These are phyloP conservation scores for Trichocladium uniseriatum DNA, from an alignment of 495 filamentous ascomycete species.

Conservation along the genomic window DNA sequence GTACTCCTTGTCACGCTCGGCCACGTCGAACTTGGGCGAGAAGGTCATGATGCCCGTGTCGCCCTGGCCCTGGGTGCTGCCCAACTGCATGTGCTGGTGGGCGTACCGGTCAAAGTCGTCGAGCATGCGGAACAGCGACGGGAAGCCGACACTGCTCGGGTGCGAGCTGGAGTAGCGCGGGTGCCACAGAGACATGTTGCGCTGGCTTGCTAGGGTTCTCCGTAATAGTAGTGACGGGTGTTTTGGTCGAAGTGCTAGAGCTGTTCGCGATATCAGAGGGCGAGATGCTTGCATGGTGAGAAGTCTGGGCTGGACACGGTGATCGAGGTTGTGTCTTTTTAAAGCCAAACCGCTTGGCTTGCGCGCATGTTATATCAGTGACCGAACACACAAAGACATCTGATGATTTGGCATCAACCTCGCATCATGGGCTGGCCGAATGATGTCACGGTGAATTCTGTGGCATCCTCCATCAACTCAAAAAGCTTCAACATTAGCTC, in stretches of 20 bases:
- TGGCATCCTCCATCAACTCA: too few relatives aligned
- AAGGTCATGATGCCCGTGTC: conserved; percentile 6
- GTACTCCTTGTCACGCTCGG: conserved; percentile 58
- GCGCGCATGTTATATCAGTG: too few relatives aligned
- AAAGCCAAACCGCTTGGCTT: too few relatives aligned
- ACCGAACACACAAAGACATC: too few relatives aligned
- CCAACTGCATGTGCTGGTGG: conserved; percentile 11
- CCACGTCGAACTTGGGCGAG: conserved; percentile 61
- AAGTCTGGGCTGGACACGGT: background rate
- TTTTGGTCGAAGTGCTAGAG: background rate
- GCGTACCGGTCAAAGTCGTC: conserved; percentile 64
- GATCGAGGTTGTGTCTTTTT: too few relatives aligned
- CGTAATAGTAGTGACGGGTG: background rate
- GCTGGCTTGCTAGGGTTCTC: background rate
- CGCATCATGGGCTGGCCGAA: too few relatives aligned
- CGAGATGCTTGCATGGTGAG: conserved; percentile 1
- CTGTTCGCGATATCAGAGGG: background rate
- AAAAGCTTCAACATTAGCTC: too few relatives aligned
- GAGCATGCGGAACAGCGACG: conserved; percentile 65
- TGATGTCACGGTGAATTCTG: too few relatives aligned
- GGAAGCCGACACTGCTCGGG: conserved; percentile 41
- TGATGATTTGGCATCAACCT: too few relatives aligned
- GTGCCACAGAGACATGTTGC: conserved; percentile 23
- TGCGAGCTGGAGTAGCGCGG: conserved; percentile 17
- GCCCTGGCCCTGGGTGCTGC: conserved; percentile 9